phyloP scores from a whole-genome alignment of 1,284 basidiomycete genomes.

The Baeospora myosura region DNA sequence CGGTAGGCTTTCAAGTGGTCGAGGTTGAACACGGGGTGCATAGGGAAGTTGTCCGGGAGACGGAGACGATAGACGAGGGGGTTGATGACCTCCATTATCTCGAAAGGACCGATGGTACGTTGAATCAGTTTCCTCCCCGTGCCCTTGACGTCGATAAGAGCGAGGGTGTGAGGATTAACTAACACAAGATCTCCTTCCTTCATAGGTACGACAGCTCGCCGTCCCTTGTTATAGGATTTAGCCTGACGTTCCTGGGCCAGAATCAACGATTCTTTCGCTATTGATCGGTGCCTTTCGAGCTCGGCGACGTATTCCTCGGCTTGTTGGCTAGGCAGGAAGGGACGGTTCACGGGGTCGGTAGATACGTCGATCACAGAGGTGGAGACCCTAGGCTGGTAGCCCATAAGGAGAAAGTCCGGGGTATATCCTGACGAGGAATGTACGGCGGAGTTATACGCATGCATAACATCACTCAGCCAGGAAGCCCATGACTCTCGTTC shows the following conservation, averaged over 20 bases:
- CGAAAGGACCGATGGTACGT: background rate
- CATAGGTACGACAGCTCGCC: constrained; percentile 12
- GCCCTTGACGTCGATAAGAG: constrained; percentile 10
- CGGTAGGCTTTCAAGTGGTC: constrained; percentile 3
- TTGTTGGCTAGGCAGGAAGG: constrained; percentile 11
- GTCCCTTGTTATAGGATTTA: background rate
- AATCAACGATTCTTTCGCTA: constrained; percentile 1
- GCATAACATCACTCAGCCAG: constrained; percentile 15
- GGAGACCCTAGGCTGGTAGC: background rate
- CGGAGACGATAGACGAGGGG: background rate
- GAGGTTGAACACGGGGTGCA: constrained; percentile 8
- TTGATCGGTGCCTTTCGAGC: background rate
- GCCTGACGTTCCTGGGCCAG: constrained; percentile 1
- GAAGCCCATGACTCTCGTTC: constrained; percentile 23
- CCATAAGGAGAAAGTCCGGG: constrained; percentile 16
- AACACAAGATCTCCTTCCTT: constrained; percentile 21
- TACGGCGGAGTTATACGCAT: constrained; percentile 17
- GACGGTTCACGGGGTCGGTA: background rate
- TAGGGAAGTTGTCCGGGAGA: background rate
- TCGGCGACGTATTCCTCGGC: constrained; percentile 5
- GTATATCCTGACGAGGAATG: constrained; percentile 17
- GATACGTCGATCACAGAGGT: background rate
- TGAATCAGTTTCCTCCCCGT: background rate
- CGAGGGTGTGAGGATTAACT: constrained; percentile 18
- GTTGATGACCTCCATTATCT: background rate